Base-by-base conservation (phyloP, 139 green algal genomes). In the Klebsormidium nitens region DNA sequence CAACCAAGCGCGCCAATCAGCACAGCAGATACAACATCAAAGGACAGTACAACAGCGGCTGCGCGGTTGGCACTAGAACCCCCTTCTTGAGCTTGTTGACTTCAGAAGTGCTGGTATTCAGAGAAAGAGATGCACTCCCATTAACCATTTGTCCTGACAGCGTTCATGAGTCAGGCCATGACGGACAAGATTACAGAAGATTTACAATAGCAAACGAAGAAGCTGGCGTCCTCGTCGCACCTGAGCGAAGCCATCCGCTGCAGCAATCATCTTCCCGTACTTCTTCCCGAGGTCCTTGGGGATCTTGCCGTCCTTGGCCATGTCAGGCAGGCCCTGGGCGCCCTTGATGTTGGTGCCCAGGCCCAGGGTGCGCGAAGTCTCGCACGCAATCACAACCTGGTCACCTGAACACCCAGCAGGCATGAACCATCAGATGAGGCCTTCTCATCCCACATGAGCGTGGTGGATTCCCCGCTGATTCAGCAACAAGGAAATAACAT, bases 321-420 rank as follows among this genome's bases (percentile, higher is more conserved):
- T 23, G 19, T 23, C 28, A 52, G 23, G n/a, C 56, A 64, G 19
- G 34, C 66, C 5, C 31, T 31, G 42, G 32, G 74, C 3, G 74
- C 67, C n/a, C 59, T 83, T 57, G 75, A 96, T 90, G 82, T 94
- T 90, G 59, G 71, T 86, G 73, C 89, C 86, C 82, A 95, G 78
- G 36, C 88, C 87, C 48, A 95, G 81, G 38, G 80, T 71, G 39
- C 89, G 82, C 6, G 79, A 79, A 36, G 88, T 96, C 81, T 96
- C 90, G 74, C 88, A 91, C 44, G 88, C 90, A 64, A 96, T 96
- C 11, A 90, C 76, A 36, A 78, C 59, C 71, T 96, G 87, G 74
- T 95, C 89, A 31, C 56, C 66, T 70, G 56, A n/a, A n/a, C n/a
- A n/a, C n/a, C n/a, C n/a, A n/a, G n/a, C n/a, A n/a, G n/a, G n/a